Base-by-base conservation (phyloP, 495 filamentous ascomycete species). In the Talaromyces nanjingensis region DNA sequence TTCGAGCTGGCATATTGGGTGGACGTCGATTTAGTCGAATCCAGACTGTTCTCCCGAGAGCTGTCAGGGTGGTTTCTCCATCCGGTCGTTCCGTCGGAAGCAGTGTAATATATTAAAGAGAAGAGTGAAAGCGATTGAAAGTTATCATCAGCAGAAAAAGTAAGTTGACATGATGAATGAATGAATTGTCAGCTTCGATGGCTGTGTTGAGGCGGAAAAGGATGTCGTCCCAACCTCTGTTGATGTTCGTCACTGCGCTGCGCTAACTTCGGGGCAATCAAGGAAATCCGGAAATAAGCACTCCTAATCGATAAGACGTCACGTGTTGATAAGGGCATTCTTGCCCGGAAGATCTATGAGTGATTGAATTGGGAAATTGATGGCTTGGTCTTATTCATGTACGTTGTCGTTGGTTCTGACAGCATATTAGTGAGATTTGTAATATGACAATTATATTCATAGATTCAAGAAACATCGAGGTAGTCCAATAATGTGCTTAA, bases 1-100 rank as follows among this genome's bases (percentile, higher is more conserved):
- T 62, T 62, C 60, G 60, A 31, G 45, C 14, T 37, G 60, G 27
- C 60, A 62, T 62, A 16, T 7, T 39, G 24, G 0, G 53, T 27
- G 0, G 22, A 29, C 53, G 22, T 29, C 24, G 22, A 29, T 9
- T 24, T 14, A 11, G 49, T 22, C 8, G 12, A 24, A 33, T 29
- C 27, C 11, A 24, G 24, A 53, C n/a, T 4, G 24, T 57, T 56
- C 24, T 24, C 54, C 7, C 7, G 7, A 57, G 54, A 20, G 7
- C 16, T 59, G 56, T 59, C 27, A 59, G 31, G 2, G 22, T 20
- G 31, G 27, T 59, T 33, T 20, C 56, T 22, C 56, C 56, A 59
- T 59, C 20, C 56, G 31, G 56, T 59, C 53, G 53, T 56, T 56
- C 12, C 53, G 27, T 22, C 22, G 16, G 6, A n/a, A 49, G 8